These are phyloP conservation scores for Termitomyces sp. DNA, from an alignment of 768 basidiomycete species.

Conservation along the genomic window DNA sequence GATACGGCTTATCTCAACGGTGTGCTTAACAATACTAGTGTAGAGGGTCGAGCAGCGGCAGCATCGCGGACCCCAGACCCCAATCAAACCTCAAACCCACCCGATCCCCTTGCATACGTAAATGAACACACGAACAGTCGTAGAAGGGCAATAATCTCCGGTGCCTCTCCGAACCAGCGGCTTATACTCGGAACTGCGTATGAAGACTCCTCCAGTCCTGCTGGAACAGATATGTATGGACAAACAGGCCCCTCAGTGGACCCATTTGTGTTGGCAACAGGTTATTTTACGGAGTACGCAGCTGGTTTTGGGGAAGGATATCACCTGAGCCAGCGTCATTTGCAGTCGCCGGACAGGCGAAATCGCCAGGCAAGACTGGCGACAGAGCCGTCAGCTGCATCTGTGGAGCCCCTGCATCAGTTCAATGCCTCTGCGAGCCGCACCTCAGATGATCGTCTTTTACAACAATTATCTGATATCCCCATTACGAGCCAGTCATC, in stretches of 20 bases:
- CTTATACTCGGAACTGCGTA: conserved; percentile 17
- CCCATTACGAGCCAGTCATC: background rate
- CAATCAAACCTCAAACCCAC: background rate
- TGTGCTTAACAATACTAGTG: background rate
- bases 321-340: background rate
- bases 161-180: conserved; percentile 24
- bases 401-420: background rate
- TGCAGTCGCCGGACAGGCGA: background rate
- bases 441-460: background rate
- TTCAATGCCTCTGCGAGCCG: background rate
- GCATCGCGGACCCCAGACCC: background rate
- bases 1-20: background rate
- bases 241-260: conserved; percentile 7
- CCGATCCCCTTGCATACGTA: background rate
- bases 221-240: background rate
- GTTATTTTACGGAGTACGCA: conserved; percentile 19
- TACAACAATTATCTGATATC: background rate
- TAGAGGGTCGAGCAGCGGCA: background rate
- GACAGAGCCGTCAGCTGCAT: background rate
- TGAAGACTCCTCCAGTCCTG: background rate
- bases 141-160: conserved; percentile 25
- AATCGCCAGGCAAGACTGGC: background rate
- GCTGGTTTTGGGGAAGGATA: conserved; percentile 21
- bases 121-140: conserved; percentile 6
- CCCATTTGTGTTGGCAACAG: conserved; percentile 18